Evolutionary conservation across 2,329 filamentous ascomycete genomes (phyloP), one percentile per base, ranked within the genome.

Genomic region (Trichoderma lentiforme): DNA sequence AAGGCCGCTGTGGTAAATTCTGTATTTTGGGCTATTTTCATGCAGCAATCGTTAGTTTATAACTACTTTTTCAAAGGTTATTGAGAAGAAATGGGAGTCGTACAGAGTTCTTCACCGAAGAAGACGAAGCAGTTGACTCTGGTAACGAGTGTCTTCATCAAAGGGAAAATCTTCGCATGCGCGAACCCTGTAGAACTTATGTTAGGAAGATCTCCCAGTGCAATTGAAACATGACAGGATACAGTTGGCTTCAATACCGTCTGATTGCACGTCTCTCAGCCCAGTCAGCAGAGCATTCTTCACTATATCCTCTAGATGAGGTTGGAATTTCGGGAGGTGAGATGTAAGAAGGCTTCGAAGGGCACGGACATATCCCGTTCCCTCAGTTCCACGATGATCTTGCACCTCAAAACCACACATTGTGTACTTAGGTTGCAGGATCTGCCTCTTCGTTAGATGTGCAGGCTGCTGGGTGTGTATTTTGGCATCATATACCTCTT

Each of bases 271-370:
- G 0, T 51, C 43, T 5, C 43, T 51, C 1, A 51, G 43, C 2
- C n/a, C 9, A 21, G 9, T 21, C n/a, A 2, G 0, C n/a, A 51
- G 2, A 2, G n/a, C 1, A 21, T 2, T 12, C 43, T 51, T 51
- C n/a, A 51, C n/a, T n/a, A 51, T 51, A 21, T 9, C 1, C 3
- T 51, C 43, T 4, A 51, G 1, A 51, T 51, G 1, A 2, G 43
- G 43, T 51, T 51, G 43, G 2, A 51, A 51, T 51, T 51, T 51
- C 1, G 43, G n/a, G 2, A 51, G 43, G 43, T 51, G 43, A 21
- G 43, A 51, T 1, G 43, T 51, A 4, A 51, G 43, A 51, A 51
- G 43, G n/a, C 43, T 21, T 51, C 43, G 43, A 21, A 51, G 43
- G 2, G 43, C 43, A 21, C 43, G 43, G 1, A 51, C 43, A 51